Evolutionary conservation across 1,284 basidiomycete species (phyloP).

Genomic region (Sanghuangporus sanghuang): DNA sequence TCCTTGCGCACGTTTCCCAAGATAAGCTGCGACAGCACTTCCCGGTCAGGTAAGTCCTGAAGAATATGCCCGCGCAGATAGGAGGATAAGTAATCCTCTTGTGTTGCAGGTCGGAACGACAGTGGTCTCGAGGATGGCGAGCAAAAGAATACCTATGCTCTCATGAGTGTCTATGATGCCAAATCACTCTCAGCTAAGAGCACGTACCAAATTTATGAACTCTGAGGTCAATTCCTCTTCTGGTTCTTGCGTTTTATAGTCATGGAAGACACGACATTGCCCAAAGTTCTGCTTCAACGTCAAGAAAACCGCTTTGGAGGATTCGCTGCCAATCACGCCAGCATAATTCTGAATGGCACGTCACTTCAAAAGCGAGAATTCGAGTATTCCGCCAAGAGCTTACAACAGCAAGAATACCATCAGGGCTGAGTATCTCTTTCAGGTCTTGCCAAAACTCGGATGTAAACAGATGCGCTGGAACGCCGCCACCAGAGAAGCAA

Average conservation of each 20-base stretch:
- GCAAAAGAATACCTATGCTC: conserved; percentile 71
- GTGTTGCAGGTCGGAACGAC: conserved; percentile 54
- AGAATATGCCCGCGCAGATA: conserved; percentile 54
- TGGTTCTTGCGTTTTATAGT: conserved; percentile 41
- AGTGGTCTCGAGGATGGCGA: conserved; percentile 52
- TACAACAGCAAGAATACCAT: conserved; percentile 79
- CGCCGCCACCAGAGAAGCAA: conserved; percentile 85
- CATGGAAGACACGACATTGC: conserved; percentile 79
- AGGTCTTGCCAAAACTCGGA: conserved; percentile 76
- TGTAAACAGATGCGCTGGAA: conserved; percentile 81
- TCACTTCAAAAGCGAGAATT: background rate
- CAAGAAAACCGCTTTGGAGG: conserved; percentile 60
- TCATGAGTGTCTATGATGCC: background rate
- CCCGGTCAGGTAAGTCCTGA: conserved; percentile 37
- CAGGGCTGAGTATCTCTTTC: conserved; percentile 55
- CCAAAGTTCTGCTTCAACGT: conserved; percentile 67
- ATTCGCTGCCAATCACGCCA: conserved; percentile 56
- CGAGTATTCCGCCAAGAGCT: conserved; percentile 26
- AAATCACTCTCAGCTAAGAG: background rate
- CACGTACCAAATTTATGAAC: conserved; percentile 71
- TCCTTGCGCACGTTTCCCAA: conserved; percentile 34
- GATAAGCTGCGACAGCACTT: conserved; percentile 48
- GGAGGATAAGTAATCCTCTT: conserved; percentile 61
- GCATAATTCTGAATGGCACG: conserved; percentile 55
- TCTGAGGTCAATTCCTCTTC: conserved; percentile 46